Evolutionary conservation across 768 basidiomycete species (phyloP), one percentile per base, ranked within the genome.

Genomic region (Dacryopinax spathularia): DNA sequence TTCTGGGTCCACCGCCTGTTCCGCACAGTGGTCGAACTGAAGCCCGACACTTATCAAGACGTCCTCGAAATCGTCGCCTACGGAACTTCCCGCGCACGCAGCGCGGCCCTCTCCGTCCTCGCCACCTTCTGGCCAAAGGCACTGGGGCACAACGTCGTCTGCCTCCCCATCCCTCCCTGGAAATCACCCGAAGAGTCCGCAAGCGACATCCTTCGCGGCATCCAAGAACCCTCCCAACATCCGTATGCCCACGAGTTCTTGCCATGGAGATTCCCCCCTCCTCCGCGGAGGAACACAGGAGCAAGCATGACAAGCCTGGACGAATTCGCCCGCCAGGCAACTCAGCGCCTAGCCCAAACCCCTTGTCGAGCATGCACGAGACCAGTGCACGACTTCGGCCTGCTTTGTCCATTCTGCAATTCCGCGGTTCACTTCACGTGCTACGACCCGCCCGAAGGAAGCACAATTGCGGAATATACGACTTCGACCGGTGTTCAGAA

Each of bases 371-470:
- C 77, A 16, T 91, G 88, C 68, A 71, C 73, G 15, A 76, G 75
- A 27, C 66, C 73, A 13, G 80, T 91, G 43, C 70, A 72, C 39
- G 88, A 84, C n/a, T 88, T 87, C 69, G 86, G 84, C 4, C 74
- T 93, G 5, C 72, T 84, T 12, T 91, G 89, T 69, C 79, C 85
- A 0, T 79, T 85, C 60, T 90, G 89, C 72, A 77, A 81, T 71
- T 86, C 83, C 64, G 74, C 78, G 1, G 81, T 88, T 6, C 90
- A 93, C 72, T 82, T 89, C 64, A 83, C 85, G 66, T 93, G 90
- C 74, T 90, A 89, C 68, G 84, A 88, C 67, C 78, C 84, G 65
- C 81, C 83, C 5, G 80, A 81, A 60, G 88, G 87, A 27, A 84
- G 80, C 66, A 77, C 80, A 64, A 72, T 83, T 64, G 71, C 79